Base-by-base conservation (phyloP, 2,329 filamentous ascomycete genomes). In the Calonectria ilicicola region DNA sequence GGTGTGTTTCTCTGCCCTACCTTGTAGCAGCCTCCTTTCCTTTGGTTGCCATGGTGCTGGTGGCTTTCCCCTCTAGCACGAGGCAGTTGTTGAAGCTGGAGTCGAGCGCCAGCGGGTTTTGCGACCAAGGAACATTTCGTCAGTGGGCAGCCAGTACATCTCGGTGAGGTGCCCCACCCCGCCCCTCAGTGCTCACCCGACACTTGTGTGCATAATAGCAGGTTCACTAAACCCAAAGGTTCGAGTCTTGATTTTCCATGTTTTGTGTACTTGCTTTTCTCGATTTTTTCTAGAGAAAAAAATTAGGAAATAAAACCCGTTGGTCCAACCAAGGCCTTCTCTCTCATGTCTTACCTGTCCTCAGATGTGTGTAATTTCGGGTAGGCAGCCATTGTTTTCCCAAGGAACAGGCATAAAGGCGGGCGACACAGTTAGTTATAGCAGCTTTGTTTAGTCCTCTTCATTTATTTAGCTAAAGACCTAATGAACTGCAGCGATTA, bases 1-100 rank as follows among this genome's bases (percentile, higher is more conserved):
- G 32, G 19, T 42, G 15, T n/a, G 62, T 35, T 53, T 63, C 15
- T 5, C 35, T 23, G 12, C 10, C 80, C 81, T 75, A 85, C 86
- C 82, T 82, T 72, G 80, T 58, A 40, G 77, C 82, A 66, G 78
- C 68, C 70, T 82, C 81, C 75, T 86, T 87, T 67, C 80, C 85
- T 81, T 84, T 81, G 77, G 81, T 85, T 49, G 85, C 83, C 85
- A 87, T 87, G 15, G 74, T 83, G 75, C 74, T 73, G 67, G 67
- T 77, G 60, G 76, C 70, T 65, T 66, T 75, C 70, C 67, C 74
- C 56, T 77, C 70, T 67, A 65, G 70, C 69, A 74, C 72, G 74
- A 69, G 68, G 69, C 75, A 72, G 74, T 68, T 76, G 72, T 72
- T 67, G 72, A 74, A 79, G 75, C 77, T 80, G 70, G 70, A 62